Conservation (phyloP, 2,329 filamentous ascomycete species). For the Lanzia echinophila region DNA sequence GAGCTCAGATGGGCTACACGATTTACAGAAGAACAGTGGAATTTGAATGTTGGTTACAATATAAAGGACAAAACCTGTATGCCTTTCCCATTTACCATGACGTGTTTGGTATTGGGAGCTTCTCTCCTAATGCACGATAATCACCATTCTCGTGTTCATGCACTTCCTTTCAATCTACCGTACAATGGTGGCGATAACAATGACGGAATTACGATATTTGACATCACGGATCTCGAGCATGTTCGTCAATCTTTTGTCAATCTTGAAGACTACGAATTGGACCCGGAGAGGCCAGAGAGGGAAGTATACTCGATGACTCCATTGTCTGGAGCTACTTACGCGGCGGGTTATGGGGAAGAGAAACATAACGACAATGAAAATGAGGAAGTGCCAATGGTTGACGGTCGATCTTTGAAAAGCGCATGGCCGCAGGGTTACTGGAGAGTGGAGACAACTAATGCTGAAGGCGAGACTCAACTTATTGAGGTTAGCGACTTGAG, state of each 20-base stretch:
- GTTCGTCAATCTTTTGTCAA: conserved; percentile 20
- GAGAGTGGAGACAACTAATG: background rate
- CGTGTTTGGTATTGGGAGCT: background rate
- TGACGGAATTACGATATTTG: conserved; percentile 24
- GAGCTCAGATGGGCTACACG: conserved; percentile 12
- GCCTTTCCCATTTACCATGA: conserved; percentile 1
- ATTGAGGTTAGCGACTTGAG: background rate
- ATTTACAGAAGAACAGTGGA: background rate
- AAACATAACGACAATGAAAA: background rate
- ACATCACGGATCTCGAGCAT: conserved; percentile 17
- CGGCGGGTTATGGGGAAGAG: background rate
- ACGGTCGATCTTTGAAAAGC: background rate
- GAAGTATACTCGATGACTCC: background rate
- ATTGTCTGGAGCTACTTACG: background rate
- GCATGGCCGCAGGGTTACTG: background rate
- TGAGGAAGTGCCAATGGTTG: background rate
- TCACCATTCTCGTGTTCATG: background rate
- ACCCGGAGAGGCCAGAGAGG: background rate
- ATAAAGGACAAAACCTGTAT: background rate
- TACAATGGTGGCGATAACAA: conserved; percentile 12
- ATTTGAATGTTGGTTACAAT: background rate
- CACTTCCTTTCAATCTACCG: background rate
- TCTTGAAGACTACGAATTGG: background rate
- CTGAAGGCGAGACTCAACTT: background rate
- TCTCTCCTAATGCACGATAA: background rate